Evolutionary conservation across 768 basidiomycete genomes (phyloP).

Genomic region (Imleria badia): DNA sequence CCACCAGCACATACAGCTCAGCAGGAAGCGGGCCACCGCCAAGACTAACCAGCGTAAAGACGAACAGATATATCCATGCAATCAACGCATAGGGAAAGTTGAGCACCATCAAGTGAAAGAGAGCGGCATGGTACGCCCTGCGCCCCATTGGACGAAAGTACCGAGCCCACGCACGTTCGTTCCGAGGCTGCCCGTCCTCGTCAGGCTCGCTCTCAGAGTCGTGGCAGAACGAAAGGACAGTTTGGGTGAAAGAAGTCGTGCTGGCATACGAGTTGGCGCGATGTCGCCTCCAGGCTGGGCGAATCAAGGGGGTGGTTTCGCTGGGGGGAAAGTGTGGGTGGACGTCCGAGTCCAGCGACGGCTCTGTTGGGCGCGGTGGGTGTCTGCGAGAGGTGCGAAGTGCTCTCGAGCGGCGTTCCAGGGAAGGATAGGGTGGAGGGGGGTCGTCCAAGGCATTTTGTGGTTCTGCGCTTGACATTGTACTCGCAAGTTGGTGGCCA

Average conservation of each 20-base stretch:
- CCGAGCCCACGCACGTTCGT: conserved; percentile 40
- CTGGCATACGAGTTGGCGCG: conserved; percentile 62
- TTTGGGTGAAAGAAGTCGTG: conserved; percentile 61
- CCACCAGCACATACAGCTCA: conserved; percentile 13
- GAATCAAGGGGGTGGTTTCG: conserved; percentile 53
- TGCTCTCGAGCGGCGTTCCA: conserved; percentile 41
- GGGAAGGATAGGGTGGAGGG: conserved; percentile 69
- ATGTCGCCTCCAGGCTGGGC: conserved; percentile 36
- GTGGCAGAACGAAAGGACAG: conserved; percentile 66
- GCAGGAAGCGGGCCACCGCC: not conserved
- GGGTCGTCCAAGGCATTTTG: conserved; percentile 44
- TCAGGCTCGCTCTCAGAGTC: conserved; percentile 47
- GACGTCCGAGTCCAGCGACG: conserved; percentile 36
- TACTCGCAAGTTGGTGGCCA: not conserved
- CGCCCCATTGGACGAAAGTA: conserved; percentile 66
- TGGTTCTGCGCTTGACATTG: conserved; percentile 12
- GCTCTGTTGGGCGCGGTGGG: conserved; percentile 31
- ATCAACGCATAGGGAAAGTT: conserved; percentile 78
- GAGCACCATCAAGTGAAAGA: conserved; percentile 68
- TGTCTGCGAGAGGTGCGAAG: conserved; percentile 31
- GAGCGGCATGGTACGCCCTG: conserved; percentile 58
- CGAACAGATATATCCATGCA: conserved; percentile 80
- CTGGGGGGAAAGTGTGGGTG: conserved; percentile 27
- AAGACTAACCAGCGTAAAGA: conserved; percentile 69
- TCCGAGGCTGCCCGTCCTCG: conserved; percentile 3